phyloP scores from a whole-genome alignment of 2,329 filamentous ascomycete species.

The Aspergillus sp. region DNA sequence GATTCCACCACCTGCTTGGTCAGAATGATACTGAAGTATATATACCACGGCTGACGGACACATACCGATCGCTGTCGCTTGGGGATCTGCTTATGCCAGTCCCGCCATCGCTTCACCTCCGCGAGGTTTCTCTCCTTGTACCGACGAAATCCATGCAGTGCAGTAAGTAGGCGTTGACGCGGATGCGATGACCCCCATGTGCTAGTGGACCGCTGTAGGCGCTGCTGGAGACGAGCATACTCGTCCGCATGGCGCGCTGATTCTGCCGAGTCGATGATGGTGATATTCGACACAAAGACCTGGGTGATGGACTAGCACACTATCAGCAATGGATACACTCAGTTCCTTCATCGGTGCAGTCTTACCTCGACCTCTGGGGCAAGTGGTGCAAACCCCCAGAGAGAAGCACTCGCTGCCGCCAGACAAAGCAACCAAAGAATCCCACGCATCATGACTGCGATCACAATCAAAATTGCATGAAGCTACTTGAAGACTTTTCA shows the following conservation, averaged over 20 bases:
- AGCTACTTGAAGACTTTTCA: neutral
- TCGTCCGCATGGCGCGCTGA: conserved; percentile 8
- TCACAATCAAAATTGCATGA: neutral
- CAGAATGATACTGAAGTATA: neutral
- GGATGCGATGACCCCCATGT: conserved; percentile 21
- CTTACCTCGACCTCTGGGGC: neutral
- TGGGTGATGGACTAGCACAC: conserved; percentile 7
- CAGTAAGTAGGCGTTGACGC: conserved; percentile 24
- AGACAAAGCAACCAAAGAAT: neutral
- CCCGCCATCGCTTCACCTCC: conserved; percentile 19
- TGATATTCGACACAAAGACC: conserved; percentile 13
- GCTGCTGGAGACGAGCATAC: conserved; percentile 14
- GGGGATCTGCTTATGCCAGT: conserved; percentile 19
- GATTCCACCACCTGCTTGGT: conserved; percentile 53
- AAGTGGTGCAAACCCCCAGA: neutral
- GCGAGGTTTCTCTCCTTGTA: conserved; percentile 20
- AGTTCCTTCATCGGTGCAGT: neutral
- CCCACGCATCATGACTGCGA: neutral
- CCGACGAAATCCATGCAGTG: conserved; percentile 22
- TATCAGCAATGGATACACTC: neutral
- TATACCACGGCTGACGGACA: neutral
- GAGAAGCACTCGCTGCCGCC: neutral
- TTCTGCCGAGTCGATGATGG: neutral
- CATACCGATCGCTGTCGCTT: conserved; percentile 17
- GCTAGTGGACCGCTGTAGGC: conserved; percentile 12